Percentiles rank a stretch among this genome's conserved stretches.
Conservation (phyloP, 1,139 yeast genomes). For the Protomyces inundatus region DNA sequence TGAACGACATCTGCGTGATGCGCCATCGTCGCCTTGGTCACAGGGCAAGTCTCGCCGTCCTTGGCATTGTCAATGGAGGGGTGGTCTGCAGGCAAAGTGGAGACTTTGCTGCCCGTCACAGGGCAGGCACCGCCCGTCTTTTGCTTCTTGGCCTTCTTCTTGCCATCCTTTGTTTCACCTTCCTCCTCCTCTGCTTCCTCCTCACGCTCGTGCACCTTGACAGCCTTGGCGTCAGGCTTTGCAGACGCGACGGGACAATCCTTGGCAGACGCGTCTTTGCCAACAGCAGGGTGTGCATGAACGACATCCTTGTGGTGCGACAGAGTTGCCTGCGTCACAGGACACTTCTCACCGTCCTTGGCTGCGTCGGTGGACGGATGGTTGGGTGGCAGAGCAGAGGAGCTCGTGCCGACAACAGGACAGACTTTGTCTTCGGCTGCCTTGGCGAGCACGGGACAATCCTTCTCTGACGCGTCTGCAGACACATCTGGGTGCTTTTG, state of each 20-base stretch:
- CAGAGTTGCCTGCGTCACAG: slow-evolving; percentile 14
- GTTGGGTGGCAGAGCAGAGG: slow-evolving; percentile 14
- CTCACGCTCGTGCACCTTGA: not conserved
- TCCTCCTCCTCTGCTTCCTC: not conserved
- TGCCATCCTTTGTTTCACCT: not conserved
- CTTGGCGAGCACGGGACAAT: slow-evolving; percentile 14
- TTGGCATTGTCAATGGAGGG: not conserved
- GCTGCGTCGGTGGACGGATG: slow-evolving; percentile 7
- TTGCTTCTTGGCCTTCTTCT: not conserved
- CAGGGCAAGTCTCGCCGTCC: slow-evolving; percentile 14
- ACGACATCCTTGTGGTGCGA: slow-evolving; percentile 16
- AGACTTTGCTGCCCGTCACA: not conserved
- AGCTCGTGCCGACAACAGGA: slow-evolving; percentile 18
- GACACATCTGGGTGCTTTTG: slow-evolving; percentile 10
- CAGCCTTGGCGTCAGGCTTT: not conserved
- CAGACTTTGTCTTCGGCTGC: slow-evolving; percentile 18
- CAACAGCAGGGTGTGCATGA: slow-evolving; percentile 4
- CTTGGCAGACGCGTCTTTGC: slow-evolving; percentile 1
- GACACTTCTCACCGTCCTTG: slow-evolving; percentile 11
- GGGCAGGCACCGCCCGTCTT: not conserved
- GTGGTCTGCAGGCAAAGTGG: not conserved
- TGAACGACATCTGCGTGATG: slow-evolving; percentile 22
- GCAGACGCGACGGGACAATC: slow-evolving; percentile 12
- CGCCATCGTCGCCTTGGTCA: slow-evolving; percentile 7
- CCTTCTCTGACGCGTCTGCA: slow-evolving; percentile 12